Percentiles rank a stretch among this genome's conserved stretches.
These are phyloP conservation scores for Lichtheimia hyalospora DNA, from an alignment of 371 early-diverging fungal genomes.

Conservation along the genomic window DNA sequence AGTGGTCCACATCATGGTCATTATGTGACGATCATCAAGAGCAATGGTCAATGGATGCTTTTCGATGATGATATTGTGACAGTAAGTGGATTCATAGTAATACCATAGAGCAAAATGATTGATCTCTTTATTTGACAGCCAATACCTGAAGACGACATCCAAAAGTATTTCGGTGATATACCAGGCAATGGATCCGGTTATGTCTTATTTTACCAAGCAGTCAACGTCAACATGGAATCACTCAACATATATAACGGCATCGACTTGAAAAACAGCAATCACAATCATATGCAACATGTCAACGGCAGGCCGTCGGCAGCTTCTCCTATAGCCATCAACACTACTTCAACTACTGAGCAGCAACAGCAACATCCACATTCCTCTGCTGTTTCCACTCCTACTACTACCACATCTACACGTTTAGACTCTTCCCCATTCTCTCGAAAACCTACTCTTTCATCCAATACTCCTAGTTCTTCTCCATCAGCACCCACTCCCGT, in stretches of 20 bases:
- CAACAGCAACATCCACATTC: conserved; percentile 2
- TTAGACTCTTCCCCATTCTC: conserved; percentile 5
- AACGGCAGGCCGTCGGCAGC: conserved; percentile 18
- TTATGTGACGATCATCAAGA: conserved; percentile 90
- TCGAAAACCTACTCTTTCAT: background rate
- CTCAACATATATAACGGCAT: conserved; percentile 26
- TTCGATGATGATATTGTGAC: conserved; percentile 95
- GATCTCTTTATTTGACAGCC: conserved; percentile 25
- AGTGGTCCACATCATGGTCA: conserved; percentile 97
- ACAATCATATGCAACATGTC: background rate
- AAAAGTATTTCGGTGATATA: conserved; percentile 82
- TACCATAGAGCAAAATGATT: background rate
- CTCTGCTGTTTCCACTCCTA: background rate
- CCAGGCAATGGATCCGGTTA: conserved; percentile 82
- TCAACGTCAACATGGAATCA: conserved; percentile 42
- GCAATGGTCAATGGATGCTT: conserved; percentile 85
- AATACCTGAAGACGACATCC: conserved; percentile 78
- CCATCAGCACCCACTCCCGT: conserved; percentile 8
- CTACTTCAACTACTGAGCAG: background rate
- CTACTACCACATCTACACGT: conserved; percentile 6
- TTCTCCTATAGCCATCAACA: background rate
- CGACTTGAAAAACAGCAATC: conserved; percentile 11
- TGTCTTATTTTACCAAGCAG: conserved; percentile 79
- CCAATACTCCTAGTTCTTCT: background rate
- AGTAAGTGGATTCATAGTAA: conserved; percentile 37